Evolutionary conservation across 371 early-diverging fungal species (phyloP).

Genomic region (Apophysomyces elegans): DNA sequence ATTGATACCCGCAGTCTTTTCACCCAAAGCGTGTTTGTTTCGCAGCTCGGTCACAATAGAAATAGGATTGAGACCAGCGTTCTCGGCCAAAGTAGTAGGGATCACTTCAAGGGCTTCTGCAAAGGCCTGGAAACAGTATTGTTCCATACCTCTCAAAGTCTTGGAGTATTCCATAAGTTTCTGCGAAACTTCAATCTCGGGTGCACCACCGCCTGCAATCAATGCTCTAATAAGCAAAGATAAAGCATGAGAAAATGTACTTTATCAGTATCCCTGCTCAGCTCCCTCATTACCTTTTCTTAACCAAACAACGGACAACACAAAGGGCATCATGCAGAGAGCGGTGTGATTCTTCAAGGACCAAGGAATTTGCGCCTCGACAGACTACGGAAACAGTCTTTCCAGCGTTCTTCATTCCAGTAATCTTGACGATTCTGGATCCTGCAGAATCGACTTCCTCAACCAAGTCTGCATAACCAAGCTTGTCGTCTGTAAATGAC

Average conservation of each 20-base stretch:
- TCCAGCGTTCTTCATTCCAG: conserved; percentile 90
- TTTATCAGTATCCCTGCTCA: neutral
- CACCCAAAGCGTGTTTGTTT: conserved; percentile 94
- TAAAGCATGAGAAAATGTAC: too few species aligned
- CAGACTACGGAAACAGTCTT: conserved; percentile 95
- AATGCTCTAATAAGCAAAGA: conserved; percentile 59
- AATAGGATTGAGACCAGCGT: conserved; percentile 97
- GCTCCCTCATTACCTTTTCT: conserved; percentile 84
- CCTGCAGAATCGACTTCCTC: conserved; percentile 93
- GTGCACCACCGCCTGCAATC: conserved; percentile 99
- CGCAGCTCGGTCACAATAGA: conserved; percentile 97
- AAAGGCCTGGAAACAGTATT: conserved; percentile 95
- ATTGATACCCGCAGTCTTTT: conserved; percentile 94
- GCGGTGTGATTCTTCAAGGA: conserved; percentile 99
- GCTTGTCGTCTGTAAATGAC: conserved; percentile 96
- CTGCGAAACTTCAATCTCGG: conserved; percentile 95
- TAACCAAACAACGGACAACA: conserved; percentile 98
- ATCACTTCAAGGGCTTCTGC: conserved; percentile 97
- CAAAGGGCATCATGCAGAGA: conserved; percentile 99
- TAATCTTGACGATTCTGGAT: conserved; percentile 89
- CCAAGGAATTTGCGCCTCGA: conserved; percentile 96
- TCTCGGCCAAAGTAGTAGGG: conserved; percentile 97
- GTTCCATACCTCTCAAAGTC: conserved; percentile 92
- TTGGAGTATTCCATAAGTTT: conserved; percentile 87
- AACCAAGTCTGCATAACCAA: conserved; percentile 94